Base-by-base conservation (phyloP, 192 early-diverging fungal species). In the Backusella luteola region DNA sequence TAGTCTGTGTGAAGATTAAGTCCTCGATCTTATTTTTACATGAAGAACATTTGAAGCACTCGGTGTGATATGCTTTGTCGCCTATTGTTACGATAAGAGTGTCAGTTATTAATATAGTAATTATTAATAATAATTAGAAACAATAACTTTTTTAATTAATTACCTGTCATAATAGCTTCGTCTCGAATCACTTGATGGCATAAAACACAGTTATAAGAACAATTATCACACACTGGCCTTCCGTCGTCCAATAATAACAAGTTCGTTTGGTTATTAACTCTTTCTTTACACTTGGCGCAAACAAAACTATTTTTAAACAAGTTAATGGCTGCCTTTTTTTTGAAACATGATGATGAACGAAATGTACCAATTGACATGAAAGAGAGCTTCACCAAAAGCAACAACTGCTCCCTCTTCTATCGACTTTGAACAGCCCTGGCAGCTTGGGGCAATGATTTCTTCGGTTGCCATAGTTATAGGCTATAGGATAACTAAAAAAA, bases 331-430 rank as follows among this genome's bases (percentile, higher is more conserved):
- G 69, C 34, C 23, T 44, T 49, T 39, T 36, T 73, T 71, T 19
- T 15, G 1, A 66, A 66, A 26, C 67, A 35, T 32, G 34, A 35
- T 67, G 34, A 67, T n/a, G 21, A 12, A 53, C 23, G 19, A 12
- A 23, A 67, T 85, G 83, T 92, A 92, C 93, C 93, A 94, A 72
- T 92, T 85, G 77, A 93, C 89, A 84, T 94, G 93, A 90, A 91
- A 94, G 4, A 94, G 85, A 32, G 91, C 89, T 63, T 94, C 93
- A n/a, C 91, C 93, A 86, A 94, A 94, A 53, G 91, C 89, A 73
- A 94, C 89, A 19, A 92, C 93, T 73, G 89, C 90, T 53, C 92
- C 92, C 63, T 91, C 93, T 77, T 93, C 90, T 75, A 94, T 93
- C 34, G 85, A 75, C 34, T 81, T 81, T 41, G 85, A 78, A 75